A percentile compares a stretch with the other conserved stretches of the same genome.
These are phyloP conservation scores for Bruguiera hainesii DNA, from an alignment of 441 rosid species.

Conservation along the genomic window DNA sequence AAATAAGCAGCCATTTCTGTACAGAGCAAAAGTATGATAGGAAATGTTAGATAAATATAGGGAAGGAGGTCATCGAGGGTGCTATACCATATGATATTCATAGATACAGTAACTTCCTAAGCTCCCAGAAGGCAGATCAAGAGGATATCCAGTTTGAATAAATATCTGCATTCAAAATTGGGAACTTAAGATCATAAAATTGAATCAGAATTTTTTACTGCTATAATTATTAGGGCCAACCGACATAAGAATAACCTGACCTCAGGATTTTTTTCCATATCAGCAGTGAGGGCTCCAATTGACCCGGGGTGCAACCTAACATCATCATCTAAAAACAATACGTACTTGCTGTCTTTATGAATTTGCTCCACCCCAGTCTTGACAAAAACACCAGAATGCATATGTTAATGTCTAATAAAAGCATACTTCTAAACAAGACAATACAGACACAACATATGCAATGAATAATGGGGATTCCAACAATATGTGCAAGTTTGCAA, in stretches of 20 bases:
- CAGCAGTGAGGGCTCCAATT: slow-evolving; percentile 88
- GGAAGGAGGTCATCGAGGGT: slow-evolving; percentile 7
- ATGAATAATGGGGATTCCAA: slow-evolving; percentile 9
- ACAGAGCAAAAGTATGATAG: background rate
- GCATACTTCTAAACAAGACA: slow-evolving; percentile 17
- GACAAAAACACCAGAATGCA: slow-evolving; percentile 25
- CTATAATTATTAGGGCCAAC: background rate
- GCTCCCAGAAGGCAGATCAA: slow-evolving; percentile 99
- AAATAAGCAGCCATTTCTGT: background rate
- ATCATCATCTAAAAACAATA: slow-evolving; percentile 95
- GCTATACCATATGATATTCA: slow-evolving; percentile 96
- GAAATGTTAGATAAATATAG: background rate
- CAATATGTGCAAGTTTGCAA: slow-evolving; percentile 7
- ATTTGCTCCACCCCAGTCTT: slow-evolving; percentile 94
- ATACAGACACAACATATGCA: slow-evolving; percentile 16
- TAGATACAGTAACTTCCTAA: slow-evolving; percentile 98
- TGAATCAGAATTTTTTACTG: slow-evolving; percentile 1
- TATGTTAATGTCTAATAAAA: slow-evolving; percentile 17
- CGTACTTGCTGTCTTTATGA: slow-evolving; percentile 89
- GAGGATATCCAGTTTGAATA: slow-evolving; percentile 99
- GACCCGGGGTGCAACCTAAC: slow-evolving; percentile 98
- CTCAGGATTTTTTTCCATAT: slow-evolving; percentile 95
- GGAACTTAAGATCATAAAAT: slow-evolving; percentile 19
- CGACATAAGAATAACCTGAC: slow-evolving; percentile 30
- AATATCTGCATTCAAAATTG: slow-evolving; percentile 72